A percentile compares a stretch with the other conserved stretches of the same genome.
These are phyloP conservation scores for Phaseolus coccineus DNA, from an alignment of 331 rosid species.

Conservation along the genomic window DNA sequence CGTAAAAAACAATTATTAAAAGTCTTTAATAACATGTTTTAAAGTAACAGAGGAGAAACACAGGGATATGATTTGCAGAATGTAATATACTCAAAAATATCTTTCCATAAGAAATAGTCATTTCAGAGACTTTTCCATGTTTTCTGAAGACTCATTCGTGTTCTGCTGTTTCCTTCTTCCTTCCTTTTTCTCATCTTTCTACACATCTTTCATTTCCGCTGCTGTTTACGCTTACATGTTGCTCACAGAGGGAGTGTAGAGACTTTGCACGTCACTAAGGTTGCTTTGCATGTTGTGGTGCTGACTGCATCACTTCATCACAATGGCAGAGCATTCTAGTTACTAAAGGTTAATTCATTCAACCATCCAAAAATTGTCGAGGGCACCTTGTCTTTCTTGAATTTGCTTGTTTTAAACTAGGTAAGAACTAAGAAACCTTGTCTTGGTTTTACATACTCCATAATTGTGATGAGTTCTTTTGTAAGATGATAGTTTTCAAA, in stretches of 20 bases:
- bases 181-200: background rate
- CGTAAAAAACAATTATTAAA: too few relatives aligned
- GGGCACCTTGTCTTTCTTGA: background rate
- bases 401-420: background rate
- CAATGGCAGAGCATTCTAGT: background rate
- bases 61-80: too few relatives aligned
- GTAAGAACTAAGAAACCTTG: background rate
- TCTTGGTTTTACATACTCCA: background rate
- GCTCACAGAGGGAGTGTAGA: background rate
- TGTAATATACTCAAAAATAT: background rate
- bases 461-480: background rate
- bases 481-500: background rate
- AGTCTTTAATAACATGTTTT: too few relatives aligned
- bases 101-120: background rate
- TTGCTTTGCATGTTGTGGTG: conserved; percentile 1
- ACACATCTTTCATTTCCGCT: background rate
- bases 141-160: background rate
- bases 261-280: background rate
- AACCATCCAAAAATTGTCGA: background rate
- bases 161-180: background rate
- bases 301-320: background rate
- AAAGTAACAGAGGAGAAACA: too few relatives aligned
- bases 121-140: conserved; percentile 14
- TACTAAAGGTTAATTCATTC: background rate
- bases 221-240: background rate